phyloP scores from a whole-genome alignment of 1,284 basidiomycete species.

The Exobasidium cylindrosporum region DNA sequence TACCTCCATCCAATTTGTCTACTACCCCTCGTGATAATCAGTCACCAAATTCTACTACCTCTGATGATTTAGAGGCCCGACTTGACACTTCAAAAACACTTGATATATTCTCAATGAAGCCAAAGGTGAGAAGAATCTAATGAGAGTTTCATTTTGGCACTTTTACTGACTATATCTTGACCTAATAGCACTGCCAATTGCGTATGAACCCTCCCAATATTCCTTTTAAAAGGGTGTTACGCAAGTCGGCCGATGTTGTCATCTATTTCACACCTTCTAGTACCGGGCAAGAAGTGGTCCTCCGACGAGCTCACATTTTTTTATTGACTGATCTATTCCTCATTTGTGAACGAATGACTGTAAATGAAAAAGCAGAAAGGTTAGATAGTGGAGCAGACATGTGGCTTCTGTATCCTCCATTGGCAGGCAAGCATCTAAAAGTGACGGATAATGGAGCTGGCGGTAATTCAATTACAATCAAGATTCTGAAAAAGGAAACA shows the following conservation, averaged over 20 bases:
- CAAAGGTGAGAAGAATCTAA: constrained; percentile 68
- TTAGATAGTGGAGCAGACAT: constrained; percentile 65
- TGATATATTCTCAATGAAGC: constrained; percentile 94
- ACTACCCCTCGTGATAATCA: background rate
- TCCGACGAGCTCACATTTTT: constrained; percentile 77
- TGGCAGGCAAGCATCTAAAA: constrained; percentile 84
- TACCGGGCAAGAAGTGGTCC: constrained; percentile 60
- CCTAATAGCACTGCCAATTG: constrained; percentile 82
- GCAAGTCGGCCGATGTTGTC: constrained; percentile 70
- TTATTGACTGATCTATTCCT: constrained; percentile 89
- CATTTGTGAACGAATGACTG: constrained; percentile 60
- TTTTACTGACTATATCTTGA: constrained; percentile 10
- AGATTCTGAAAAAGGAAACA: constrained; percentile 84
- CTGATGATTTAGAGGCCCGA: constrained; percentile 71
- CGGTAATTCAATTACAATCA: constrained; percentile 71
- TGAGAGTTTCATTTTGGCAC: background rate
- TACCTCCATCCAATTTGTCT: background rate
- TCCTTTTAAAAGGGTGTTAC: constrained; percentile 75
- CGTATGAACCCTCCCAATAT: constrained; percentile 82
- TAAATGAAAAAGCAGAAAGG: constrained; percentile 26
- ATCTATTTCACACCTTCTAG: constrained; percentile 76
- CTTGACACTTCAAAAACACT: constrained; percentile 75
- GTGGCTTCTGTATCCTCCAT: constrained; percentile 90
- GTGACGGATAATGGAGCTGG: constrained; percentile 60
- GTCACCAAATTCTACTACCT: background rate